Evolutionary conservation across 2,329 filamentous ascomycete species (phyloP).

Genomic region (Pseudogymnoascus sp.): DNA sequence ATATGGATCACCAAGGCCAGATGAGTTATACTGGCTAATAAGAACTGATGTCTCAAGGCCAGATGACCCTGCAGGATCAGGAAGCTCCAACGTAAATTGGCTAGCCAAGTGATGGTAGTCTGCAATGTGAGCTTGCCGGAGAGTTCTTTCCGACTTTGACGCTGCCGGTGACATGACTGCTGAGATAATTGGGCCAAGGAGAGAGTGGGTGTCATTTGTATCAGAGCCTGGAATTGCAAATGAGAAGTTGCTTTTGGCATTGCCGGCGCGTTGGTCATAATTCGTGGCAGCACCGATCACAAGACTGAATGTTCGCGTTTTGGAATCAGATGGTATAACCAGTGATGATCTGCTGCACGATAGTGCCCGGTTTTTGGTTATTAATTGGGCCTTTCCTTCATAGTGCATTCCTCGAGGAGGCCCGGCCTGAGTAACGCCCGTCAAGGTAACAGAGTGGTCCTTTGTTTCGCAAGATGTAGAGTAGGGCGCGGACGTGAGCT

Average conservation of each 20-base stretch:
- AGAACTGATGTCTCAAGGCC: conserved; percentile 33
- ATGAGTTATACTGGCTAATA: conserved; percentile 28
- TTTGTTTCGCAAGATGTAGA: background rate
- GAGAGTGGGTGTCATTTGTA: conserved; percentile 17
- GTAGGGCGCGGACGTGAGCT: conserved; percentile 22
- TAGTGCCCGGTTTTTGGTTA: conserved; percentile 17
- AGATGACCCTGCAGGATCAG: conserved; percentile 37
- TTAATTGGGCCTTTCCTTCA: conserved; percentile 31
- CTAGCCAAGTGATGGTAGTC: conserved; percentile 36
- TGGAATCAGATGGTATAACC: conserved; percentile 22
- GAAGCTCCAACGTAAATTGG: conserved; percentile 38
- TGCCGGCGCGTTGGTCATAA: conserved; percentile 45
- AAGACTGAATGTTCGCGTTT: conserved; percentile 29
- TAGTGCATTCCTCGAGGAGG: conserved; percentile 40
- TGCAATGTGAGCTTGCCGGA: conserved; percentile 32
- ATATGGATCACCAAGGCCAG: conserved; percentile 40
- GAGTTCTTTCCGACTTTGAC: conserved; percentile 25
- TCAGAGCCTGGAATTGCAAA: background rate
- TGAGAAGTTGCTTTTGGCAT: conserved; percentile 30
- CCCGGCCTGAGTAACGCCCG: conserved; percentile 34
- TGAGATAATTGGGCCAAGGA: conserved; percentile 34
- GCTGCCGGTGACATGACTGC: conserved; percentile 29
- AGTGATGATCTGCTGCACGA: conserved; percentile 22
- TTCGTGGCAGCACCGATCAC: conserved; percentile 41
- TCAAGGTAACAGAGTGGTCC: conserved; percentile 25